phyloP scores from a whole-genome alignment of 1,284 basidiomycete species.

The Wolfiporia cocos region DNA sequence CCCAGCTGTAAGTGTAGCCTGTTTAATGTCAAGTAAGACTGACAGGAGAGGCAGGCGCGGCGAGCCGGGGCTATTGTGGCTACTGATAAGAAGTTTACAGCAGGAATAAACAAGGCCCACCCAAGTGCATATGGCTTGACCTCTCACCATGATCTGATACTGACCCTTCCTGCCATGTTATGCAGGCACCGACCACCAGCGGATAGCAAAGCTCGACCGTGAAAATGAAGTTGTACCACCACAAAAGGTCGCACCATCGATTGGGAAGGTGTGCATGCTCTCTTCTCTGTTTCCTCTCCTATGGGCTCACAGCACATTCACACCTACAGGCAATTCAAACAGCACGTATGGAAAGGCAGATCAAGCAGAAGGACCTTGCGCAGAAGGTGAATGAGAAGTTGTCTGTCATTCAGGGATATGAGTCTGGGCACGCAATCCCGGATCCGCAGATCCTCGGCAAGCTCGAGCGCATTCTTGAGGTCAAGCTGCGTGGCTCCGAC shows the following conservation, averaged over 20 bases:
- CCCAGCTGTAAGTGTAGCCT: slow-evolving; percentile 46
- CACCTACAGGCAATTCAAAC: slow-evolving; percentile 69
- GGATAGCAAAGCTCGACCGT: slow-evolving; percentile 89
- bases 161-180: no score
- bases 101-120: slow-evolving; percentile 68
- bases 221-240: slow-evolving; percentile 98
- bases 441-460: slow-evolving; percentile 88
- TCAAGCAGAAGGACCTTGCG: slow-evolving; percentile 93
- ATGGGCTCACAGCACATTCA: not conserved
- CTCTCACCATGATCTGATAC: no score
- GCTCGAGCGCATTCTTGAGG: slow-evolving; percentile 84
- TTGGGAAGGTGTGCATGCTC: slow-evolving; percentile 65
- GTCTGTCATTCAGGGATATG: slow-evolving; percentile 86
- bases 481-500: slow-evolving; percentile 86
- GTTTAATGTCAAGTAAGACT: not conserved
- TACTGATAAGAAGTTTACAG: slow-evolving; percentile 71
- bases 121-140: no score
- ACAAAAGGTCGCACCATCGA: slow-evolving; percentile 70
- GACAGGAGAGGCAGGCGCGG: slow-evolving; percentile 45
- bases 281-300: not conserved
- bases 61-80: slow-evolving; percentile 65
- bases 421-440: slow-evolving; percentile 84
- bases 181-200: slow-evolving; percentile 86
- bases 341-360: slow-evolving; percentile 70
- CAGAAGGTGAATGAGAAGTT: slow-evolving; percentile 91